Evolutionary conservation across 139 green algal species (phyloP).

Genomic region (Eudorina sp.): DNA sequence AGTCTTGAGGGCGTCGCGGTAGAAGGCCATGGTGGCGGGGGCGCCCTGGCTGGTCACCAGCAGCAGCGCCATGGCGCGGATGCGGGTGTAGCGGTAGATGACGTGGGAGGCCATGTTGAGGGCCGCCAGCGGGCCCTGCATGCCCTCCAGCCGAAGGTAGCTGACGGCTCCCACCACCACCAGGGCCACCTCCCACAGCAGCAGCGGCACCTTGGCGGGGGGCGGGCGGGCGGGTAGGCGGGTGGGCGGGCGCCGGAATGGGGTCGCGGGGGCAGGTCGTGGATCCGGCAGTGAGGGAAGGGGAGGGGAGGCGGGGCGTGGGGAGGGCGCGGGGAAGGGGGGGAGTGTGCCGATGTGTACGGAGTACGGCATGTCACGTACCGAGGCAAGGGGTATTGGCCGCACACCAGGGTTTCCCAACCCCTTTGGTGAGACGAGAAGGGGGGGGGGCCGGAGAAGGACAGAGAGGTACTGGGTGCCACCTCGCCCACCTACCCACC

Average conservation of each 20-base stretch:
- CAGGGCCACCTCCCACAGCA: slow-evolving; percentile 25
- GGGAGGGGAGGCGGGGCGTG: background rate
- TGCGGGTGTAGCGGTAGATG: slow-evolving; percentile 49
- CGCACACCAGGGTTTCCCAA: too few relatives aligned
- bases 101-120: slow-evolving; percentile 56
- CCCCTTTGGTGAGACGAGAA: too few relatives aligned
- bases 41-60: background rate
- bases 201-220: background rate
- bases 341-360: background rate
- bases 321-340: background rate
- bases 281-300: too few relatives aligned
- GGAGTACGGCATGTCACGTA: too few relatives aligned
- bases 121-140: slow-evolving; percentile 47
- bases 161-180: slow-evolving; percentile 1
- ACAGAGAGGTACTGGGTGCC: too few relatives aligned
- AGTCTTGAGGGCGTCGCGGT: background rate
- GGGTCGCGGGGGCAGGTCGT: too few relatives aligned
- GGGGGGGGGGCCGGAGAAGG: too few relatives aligned
- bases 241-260: too few relatives aligned
- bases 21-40: background rate
- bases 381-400: too few relatives aligned
- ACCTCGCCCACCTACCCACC: background rate
- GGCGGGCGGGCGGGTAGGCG: background rate
- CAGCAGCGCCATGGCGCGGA: background rate
- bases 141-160: slow-evolving; percentile 27